Base-by-base conservation (phyloP, 768 basidiomycete genomes). In the Clavulina sp. region DNA sequence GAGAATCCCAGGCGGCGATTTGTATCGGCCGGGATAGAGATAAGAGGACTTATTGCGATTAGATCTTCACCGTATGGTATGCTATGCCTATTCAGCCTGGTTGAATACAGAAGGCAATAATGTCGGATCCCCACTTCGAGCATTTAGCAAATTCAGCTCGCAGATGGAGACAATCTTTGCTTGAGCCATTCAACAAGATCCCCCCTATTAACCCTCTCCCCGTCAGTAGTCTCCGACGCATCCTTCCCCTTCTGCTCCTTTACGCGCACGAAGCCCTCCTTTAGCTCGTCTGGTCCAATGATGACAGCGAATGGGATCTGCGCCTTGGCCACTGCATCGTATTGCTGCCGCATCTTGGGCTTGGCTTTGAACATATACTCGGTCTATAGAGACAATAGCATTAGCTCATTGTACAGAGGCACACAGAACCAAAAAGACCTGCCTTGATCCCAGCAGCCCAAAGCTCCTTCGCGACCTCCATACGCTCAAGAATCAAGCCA, bases 341-440 rank as follows among this genome's bases (percentile, higher is more conserved):
- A 96, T 61, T 99, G 93, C 2, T 77, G 71, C 0, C 73, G 72
- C 31, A 88, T 65, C 63, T 96, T 96, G 0, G 95, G 92, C 63
- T 95, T 96, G 51, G 70, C 77, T 65, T 95, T 96, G 54, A 86
- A 84, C 59, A 89, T 68, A 69, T 88, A 97, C 64, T 97, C 95
- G 52, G 84, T 75, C 88, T 92, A 58, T 4, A 48, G 43, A 26
- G 40, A 40, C 41, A 3, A 32, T 7, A 34, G 54, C 47, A 23
- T 21, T 33, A 30, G 41, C 16, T 23, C n/a, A 4, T n/a, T n/a
- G n/a, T n/a, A n/a, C n/a, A n/a, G n/a, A n/a, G n/a, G n/a, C n/a
- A 23, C 26, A 6, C 24, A 24, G 48, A 46, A 66, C 74, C 26
- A 46, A n/a, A n/a, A n/a, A n/a, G n/a, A n/a, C n/a, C n/a, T n/a